Percentiles rank a stretch among this genome's conserved stretches.
These are phyloP conservation scores for Acanthamoeba healyi DNA, from an alignment of 208 protist species.

Conservation along the genomic window DNA sequence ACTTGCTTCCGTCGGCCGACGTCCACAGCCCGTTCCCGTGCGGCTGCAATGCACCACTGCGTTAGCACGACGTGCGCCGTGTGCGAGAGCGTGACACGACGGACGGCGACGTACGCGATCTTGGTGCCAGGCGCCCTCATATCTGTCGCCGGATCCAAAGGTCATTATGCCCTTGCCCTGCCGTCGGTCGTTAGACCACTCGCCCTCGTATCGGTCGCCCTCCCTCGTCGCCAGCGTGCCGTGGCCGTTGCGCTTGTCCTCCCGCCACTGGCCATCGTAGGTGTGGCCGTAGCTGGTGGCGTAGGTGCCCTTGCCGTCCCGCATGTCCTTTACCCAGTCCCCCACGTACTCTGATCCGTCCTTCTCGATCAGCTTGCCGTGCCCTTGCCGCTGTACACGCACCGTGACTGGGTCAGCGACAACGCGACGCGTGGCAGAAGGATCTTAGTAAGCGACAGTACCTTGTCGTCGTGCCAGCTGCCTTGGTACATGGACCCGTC, in stretches of 20 bases:
- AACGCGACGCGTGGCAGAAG: too few relatives aligned
- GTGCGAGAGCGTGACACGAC: too few relatives aligned
- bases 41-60: not conserved
- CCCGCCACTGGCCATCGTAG: constrained; percentile 16
- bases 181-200: not conserved
- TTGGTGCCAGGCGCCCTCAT: constrained; percentile 25
- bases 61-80: too few relatives aligned
- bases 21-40: constrained; percentile 31
- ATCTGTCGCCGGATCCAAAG: constrained; percentile 14
- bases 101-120: constrained; percentile 42
- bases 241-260: constrained; percentile 58
- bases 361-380: not conserved
- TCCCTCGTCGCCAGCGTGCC: constrained; percentile 5
- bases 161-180: constrained; percentile 39
- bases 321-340: constrained; percentile 24
- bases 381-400: constrained; percentile 14
- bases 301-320: not conserved
- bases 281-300: constrained; percentile 2
- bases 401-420: too few relatives aligned
- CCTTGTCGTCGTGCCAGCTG: constrained; percentile 47
- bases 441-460: too few relatives aligned
- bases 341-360: constrained; percentile 33
- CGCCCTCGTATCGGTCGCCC: constrained; percentile 34
- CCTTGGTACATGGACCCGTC: not conserved
- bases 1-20: not conserved